Evolutionary conservation across 257 asterid species (phyloP).

Genomic region (Osmanthus fragrans): DNA sequence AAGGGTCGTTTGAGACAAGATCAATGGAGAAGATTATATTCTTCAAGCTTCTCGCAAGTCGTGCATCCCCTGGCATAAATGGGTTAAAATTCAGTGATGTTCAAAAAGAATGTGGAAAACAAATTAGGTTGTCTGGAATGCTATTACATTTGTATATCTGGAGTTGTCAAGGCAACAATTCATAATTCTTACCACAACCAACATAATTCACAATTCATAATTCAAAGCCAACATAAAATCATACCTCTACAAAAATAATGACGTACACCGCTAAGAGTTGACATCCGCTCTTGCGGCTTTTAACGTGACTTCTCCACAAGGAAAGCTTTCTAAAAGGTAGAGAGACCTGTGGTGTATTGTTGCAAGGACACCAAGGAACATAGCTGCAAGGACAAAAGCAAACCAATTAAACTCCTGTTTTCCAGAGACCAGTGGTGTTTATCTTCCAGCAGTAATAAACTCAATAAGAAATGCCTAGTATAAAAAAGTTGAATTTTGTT

Average conservation of each 20-base stretch:
- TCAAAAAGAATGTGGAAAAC: too few relatives aligned
- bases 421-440: background rate
- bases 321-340: conserved; percentile 73
- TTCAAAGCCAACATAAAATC: background rate
- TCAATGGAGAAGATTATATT: too few relatives aligned
- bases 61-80: too few relatives aligned
- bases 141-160: too few relatives aligned
- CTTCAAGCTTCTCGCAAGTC: too few relatives aligned
- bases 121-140: too few relatives aligned
- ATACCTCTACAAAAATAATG: background rate
- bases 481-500: background rate
- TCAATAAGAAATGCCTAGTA: background rate
- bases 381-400: conserved; percentile 40
- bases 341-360: conserved; percentile 76
- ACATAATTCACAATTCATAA: too few relatives aligned
- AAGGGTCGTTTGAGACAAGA: too few relatives aligned
- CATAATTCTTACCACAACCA: too few relatives aligned
- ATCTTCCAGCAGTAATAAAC: too few relatives aligned
- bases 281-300: conserved; percentile 86
- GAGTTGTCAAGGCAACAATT: too few relatives aligned
- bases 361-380: conserved; percentile 78
- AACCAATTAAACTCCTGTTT: conserved; percentile 1
- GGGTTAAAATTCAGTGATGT: too few relatives aligned
- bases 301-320: conserved; percentile 88
- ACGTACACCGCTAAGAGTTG: conserved; percentile 57